Evolutionary conservation across 73 alveolate species (phyloP), one percentile per base, ranked within the genome.

Genomic region (Urostyla sp.): DNA sequence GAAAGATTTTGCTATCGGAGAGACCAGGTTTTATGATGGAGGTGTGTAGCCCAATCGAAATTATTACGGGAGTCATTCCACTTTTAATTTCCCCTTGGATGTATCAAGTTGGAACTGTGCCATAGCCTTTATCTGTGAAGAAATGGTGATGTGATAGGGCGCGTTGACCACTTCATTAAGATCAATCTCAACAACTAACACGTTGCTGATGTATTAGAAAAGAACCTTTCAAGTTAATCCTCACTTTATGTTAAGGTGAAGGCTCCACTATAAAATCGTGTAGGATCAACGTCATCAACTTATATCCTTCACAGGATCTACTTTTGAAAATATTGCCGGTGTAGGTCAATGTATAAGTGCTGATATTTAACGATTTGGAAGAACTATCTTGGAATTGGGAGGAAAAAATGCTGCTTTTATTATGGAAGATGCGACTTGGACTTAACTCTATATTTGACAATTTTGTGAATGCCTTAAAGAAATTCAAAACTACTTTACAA

Each of bases 71-170:
- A 27, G 90, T 91, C 59, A 94, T 94, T 69, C 81, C 98, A 23
- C 98, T 0, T 94, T 94, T 61, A 94, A 94, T 67, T 94, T 94
- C 92, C 98, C 98, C 37, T 82, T 69, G 56, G 97, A 95, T 4
- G 98, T 91, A 5, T 63, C 82, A 43, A 91, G 93, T 35, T 91
- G 95, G 98, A 91, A 91, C 54, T 61, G 87, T 21, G 96, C 96
- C 44, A 75, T 91, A 38, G 94, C 96, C 7, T 76, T 92, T 21
- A 63, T 94, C 36, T 91, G 97, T 60, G 98, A 97, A 32, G 80
- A 94, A 79, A 73, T 87, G 23, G 81, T 87, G 73, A 49, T 94
- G 31, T 89, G 96, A 95, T 91, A 94, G 72, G 97, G 97, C 24
- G 94, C 98, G 27, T 81, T 86, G 24, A 67, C 95, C 4, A 91